These are phyloP conservation scores for Colletotrichum viniferum DNA, from an alignment of 2,329 filamentous ascomycete genomes.

Conservation along the genomic window DNA sequence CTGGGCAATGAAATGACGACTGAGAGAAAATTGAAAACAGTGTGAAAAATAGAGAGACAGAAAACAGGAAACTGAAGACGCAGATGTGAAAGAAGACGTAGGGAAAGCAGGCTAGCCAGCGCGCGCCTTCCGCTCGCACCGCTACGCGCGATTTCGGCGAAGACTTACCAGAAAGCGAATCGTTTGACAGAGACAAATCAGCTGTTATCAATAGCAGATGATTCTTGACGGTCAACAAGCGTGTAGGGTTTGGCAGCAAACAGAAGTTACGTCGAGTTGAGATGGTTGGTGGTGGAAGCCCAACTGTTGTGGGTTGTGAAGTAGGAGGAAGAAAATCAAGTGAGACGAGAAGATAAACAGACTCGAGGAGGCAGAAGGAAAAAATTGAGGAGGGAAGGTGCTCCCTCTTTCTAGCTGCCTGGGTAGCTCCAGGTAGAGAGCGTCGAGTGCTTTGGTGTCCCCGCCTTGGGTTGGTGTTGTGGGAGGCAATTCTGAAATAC, in stretches of 20 bases:
- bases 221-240: background rate
- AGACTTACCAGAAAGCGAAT: background rate
- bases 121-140: background rate
- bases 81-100: background rate
- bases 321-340: background rate
- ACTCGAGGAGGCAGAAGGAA: background rate
- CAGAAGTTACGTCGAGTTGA: background rate
- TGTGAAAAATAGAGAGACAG: background rate
- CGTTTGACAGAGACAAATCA: background rate
- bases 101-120: background rate
- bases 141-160: background rate
- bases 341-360: background rate
- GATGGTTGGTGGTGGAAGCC: background rate
- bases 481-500: background rate
- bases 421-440: background rate
- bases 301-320: background rate
- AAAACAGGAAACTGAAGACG: background rate
- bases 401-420: background rate
- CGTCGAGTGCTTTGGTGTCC: background rate
- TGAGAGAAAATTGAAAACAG: background rate
- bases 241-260: no score
- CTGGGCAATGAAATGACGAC: background rate
- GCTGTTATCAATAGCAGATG: background rate
- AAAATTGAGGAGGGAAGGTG: background rate
- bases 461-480: background rate